These are phyloP conservation scores for Triangularia setosa DNA, from an alignment of 2,329 filamentous ascomycete genomes.

Conservation along the genomic window DNA sequence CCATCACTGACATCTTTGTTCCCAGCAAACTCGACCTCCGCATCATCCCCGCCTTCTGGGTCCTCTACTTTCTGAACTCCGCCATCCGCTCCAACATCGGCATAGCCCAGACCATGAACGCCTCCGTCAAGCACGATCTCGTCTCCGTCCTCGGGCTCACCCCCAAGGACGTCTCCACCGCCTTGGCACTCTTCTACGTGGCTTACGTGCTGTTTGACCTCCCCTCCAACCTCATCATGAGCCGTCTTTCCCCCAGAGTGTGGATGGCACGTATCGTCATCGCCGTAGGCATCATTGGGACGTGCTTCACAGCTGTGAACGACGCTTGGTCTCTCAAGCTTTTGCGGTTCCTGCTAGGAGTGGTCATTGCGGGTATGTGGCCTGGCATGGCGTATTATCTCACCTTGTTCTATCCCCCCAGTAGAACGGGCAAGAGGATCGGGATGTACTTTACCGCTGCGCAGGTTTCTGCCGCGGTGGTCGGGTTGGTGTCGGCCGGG, in stretches of 20 bases:
- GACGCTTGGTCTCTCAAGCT: conserved; percentile 84
- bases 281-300: conserved; percentile 78
- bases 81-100: conserved; percentile 90
- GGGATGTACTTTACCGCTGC: conserved; percentile 86
- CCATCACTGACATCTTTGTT: neutral
- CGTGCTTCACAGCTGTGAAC: conserved; percentile 77
- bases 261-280: conserved; percentile 94
- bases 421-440: conserved; percentile 80
- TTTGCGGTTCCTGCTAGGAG: conserved; percentile 77
- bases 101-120: conserved; percentile 93
- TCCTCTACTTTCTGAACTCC: conserved; percentile 86
- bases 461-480: conserved; percentile 83
- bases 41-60: conserved; percentile 76
- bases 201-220: conserved; percentile 87
- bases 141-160: conserved; percentile 64
- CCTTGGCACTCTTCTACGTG: conserved; percentile 85
- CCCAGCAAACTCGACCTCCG: conserved; percentile 52
- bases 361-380: conserved; percentile 93
- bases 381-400: conserved; percentile 92
- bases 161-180: conserved; percentile 75
- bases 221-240: conserved; percentile 87
- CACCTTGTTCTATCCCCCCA: conserved; percentile 86
- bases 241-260: conserved; percentile 72
- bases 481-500: conserved; percentile 83
- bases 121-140: conserved; percentile 66